phyloP scores from a whole-genome alignment of 352 stramenopile species.

The Phytophthora tentaculata region DNA sequence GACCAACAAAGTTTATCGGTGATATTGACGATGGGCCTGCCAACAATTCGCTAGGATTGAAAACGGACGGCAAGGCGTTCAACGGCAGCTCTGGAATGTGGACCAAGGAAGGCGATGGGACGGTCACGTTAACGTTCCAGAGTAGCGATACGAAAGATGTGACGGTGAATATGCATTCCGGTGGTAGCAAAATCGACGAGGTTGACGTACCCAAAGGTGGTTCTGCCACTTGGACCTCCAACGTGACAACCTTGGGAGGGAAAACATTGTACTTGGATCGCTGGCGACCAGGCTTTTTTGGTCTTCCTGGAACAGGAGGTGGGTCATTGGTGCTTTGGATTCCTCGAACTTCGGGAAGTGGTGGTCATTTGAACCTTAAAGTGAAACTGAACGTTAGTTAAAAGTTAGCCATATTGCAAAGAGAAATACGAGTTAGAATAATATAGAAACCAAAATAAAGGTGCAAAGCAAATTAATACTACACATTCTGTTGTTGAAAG shows the following conservation, averaged over 20 bases:
- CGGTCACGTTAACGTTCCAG: slow-evolving; percentile 19
- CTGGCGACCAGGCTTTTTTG: slow-evolving; percentile 23
- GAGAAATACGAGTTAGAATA: too few relatives aligned
- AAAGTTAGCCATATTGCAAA: neutral
- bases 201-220: slow-evolving; percentile 17
- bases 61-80: slow-evolving; percentile 38
- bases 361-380: slow-evolving; percentile 10
- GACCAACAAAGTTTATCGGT: slow-evolving; percentile 43
- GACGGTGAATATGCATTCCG: slow-evolving; percentile 36
- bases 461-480: too few relatives aligned
- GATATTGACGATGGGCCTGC: slow-evolving; percentile 41
- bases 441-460: too few relatives aligned
- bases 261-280: slow-evolving; percentile 30
- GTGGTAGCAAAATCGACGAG: slow-evolving; percentile 20
- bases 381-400: slow-evolving; percentile 15
- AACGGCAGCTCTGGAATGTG: slow-evolving; percentile 25
- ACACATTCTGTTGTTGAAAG: too few relatives aligned
- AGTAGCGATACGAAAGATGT: slow-evolving; percentile 32
- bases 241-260: slow-evolving; percentile 16
- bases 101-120: slow-evolving; percentile 27
- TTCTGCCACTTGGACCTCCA: slow-evolving; percentile 22
- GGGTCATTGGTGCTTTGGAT: slow-evolving; percentile 34
- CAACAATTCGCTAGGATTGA: slow-evolving; percentile 36
- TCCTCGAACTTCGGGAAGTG: slow-evolving; percentile 7
- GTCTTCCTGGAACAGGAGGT: slow-evolving; percentile 35